These are phyloP conservation scores for Hyphopichia khmerensis DNA, from an alignment of 1,139 yeast genomes.

Conservation along the genomic window DNA sequence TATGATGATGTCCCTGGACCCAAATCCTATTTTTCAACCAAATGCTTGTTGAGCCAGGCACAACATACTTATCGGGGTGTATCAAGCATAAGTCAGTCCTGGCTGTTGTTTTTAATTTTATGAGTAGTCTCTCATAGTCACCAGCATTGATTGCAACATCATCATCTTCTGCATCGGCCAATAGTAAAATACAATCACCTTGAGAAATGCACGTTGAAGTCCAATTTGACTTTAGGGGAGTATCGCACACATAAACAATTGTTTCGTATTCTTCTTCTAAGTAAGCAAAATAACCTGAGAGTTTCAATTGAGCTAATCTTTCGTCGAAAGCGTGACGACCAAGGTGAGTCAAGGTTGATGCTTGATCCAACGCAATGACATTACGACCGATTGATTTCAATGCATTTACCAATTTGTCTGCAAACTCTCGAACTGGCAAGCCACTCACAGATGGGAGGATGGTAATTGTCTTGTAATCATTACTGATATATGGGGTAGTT, in stretches of 20 bases:
- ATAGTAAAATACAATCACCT: slow-evolving; percentile 80
- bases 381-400: slow-evolving; percentile 70
- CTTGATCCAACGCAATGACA: slow-evolving; percentile 78
- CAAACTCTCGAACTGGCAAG: slow-evolving; percentile 83
- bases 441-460: slow-evolving; percentile 78
- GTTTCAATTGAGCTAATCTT: slow-evolving; percentile 71
- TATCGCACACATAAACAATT: slow-evolving; percentile 84
- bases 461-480: slow-evolving; percentile 77
- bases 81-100: slow-evolving; percentile 82
- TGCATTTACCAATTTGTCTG: slow-evolving; percentile 66
- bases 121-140: slow-evolving; percentile 75
- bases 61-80: slow-evolving; percentile 80
- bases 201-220: slow-evolving; percentile 90
- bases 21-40: slow-evolving; percentile 87
- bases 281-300: slow-evolving; percentile 87
- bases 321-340: slow-evolving; percentile 95
- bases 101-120: slow-evolving; percentile 80
- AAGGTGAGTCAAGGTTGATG: slow-evolving; percentile 73
- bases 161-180: slow-evolving; percentile 69
- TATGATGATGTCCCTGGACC: slow-evolving; percentile 93
- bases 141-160: slow-evolving; percentile 69
- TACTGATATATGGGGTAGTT: slow-evolving; percentile 30
- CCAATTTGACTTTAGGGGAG: slow-evolving; percentile 84
- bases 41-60: slow-evolving; percentile 77
- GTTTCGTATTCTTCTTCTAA: slow-evolving; percentile 87